Evolutionary conservation across 1,139 yeast species (phyloP), one percentile per base, ranked within the genome.

Genomic region (Yamadazyma kanchanaburiensis): DNA sequence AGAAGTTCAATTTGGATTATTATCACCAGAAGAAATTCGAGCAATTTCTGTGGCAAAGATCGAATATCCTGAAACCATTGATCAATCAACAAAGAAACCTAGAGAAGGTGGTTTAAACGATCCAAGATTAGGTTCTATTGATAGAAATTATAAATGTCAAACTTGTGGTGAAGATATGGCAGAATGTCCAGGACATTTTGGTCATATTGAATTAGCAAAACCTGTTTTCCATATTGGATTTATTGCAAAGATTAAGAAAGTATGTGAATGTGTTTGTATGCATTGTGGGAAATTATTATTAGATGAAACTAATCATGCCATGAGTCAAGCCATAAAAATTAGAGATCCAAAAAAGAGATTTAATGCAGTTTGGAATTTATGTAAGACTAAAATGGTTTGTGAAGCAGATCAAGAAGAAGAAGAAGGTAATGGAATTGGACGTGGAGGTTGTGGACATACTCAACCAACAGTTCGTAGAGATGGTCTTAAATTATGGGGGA

Each of bases 81-180:
- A 94, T 59, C 97, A 89, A 61, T 77, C 96, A 22, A 88, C 95
- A 37, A 85, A 84, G 54, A 81, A 86, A 43, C 97, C 97, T 27
- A 80, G 96, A 56, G 89, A 88, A 45, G 97, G 96, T 38, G 99
- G 99, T 39, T 70, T 94, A 43, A 89, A 89, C 55, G 98, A 94
- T 55, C 97, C 98, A 35, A 80, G 97, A 49, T 70, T 94, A 41
- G 99, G 99, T 32, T 86, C 97, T 8, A 91, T 91, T 47, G 99
- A 94, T 61, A 80, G 98, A 58, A 89, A 88, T 57, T 85, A 84
- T 71, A 86, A 87, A 65, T 91, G 99, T 71, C 97, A 89, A 68
- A 91, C 99, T 20, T 91, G 99, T 72, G 95, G 96, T 51, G 98
- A 91, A 60, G 96, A 94, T 51, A 91, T 91, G 96, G 87, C 94